Evolutionary conservation across 495 filamentous ascomycete genomes (phyloP).

Genomic region (Penicillium cosmopolitanum): DNA sequence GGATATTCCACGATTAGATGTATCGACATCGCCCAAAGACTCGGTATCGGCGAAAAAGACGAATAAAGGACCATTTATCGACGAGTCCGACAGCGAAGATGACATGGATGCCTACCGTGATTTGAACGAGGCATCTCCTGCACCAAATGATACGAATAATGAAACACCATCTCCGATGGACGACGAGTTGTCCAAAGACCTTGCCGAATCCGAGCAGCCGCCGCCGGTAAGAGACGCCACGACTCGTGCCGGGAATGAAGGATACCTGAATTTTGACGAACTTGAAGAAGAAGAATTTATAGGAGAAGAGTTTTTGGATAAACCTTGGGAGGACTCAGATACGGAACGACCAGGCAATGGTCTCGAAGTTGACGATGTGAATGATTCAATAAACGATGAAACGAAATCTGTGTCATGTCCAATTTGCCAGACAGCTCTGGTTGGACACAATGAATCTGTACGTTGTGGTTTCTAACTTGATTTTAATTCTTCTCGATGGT

Average conservation of each 20-base stretch:
- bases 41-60: slow-evolving; percentile 11
- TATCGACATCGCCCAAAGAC: slow-evolving; percentile 9
- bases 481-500: background rate
- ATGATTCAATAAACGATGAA: slow-evolving; percentile 36
- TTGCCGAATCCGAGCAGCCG: slow-evolving; percentile 29
- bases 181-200: slow-evolving; percentile 56
- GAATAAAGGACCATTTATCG: slow-evolving; percentile 60
- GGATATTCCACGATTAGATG: slow-evolving; percentile 16
- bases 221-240: slow-evolving; percentile 60
- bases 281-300: slow-evolving; percentile 55
- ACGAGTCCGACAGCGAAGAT: slow-evolving; percentile 70
- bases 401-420: slow-evolving; percentile 66
- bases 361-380: slow-evolving; percentile 21
- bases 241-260: slow-evolving; percentile 58
- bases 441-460: slow-evolving; percentile 60
- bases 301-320: slow-evolving; percentile 49
- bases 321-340: slow-evolving; percentile 23
- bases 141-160: slow-evolving; percentile 4
- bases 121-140: slow-evolving; percentile 17
- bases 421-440: slow-evolving; percentile 69
- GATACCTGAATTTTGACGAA: slow-evolving; percentile 71
- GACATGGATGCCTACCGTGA: slow-evolving; percentile 41
- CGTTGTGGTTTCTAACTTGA: background rate
- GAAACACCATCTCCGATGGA: slow-evolving; percentile 13
- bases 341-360: slow-evolving; percentile 9